Base-by-base conservation (phyloP, 768 basidiomycete species). In the Harrya chromipes region DNA sequence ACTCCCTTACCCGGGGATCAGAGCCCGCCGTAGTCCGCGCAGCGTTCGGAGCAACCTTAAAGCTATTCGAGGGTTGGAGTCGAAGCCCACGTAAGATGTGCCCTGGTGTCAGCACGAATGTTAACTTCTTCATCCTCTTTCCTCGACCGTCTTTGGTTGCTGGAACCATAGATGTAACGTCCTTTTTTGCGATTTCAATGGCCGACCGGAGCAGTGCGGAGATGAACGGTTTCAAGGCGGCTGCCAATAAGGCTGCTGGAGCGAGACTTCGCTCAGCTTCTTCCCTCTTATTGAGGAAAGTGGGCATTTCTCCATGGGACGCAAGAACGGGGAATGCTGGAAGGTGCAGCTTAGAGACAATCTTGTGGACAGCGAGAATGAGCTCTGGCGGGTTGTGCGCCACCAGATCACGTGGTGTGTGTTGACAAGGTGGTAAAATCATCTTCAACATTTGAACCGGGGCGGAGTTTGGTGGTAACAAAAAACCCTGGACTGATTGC, bases 11-110 rank as follows among this genome's bases (percentile, higher is more conserved):
- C 41, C 40, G 49, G 37, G 38, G 50, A 20, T 52, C 48, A 35
- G 14, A 46, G 21, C 35, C 37, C 31, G 16, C 39, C 46, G 40
- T 29, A 36, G 27, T 33, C 38, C 50, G 57, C 6, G 46, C 27
- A 13, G 2, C 38, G 48, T 24, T 31, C 27, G 50, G 39, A 12
- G 29, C 34, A 27, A 6, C 17, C 19, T 45, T 56, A 20, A 37
- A 13, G 36, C n/a, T 41, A 40, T 47, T 47, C 34, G 49, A 24
- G 17, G 43, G 6, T 40, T 49, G 55, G 16, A 56, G 40, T 16
- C 54, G 53, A 33, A 75, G 49, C 29, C 72, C 74, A n/a, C 72
- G 70, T 42, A 73, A 44, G 37, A 76, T 46, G 49, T 76, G 74
- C 27, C 67, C 58, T 3, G 73, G 74, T 1, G 73, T 72, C 39